These are phyloP conservation scores for Pontederia paniculata DNA, from an alignment of 176 grass and related monocot species.

Conservation along the genomic window DNA sequence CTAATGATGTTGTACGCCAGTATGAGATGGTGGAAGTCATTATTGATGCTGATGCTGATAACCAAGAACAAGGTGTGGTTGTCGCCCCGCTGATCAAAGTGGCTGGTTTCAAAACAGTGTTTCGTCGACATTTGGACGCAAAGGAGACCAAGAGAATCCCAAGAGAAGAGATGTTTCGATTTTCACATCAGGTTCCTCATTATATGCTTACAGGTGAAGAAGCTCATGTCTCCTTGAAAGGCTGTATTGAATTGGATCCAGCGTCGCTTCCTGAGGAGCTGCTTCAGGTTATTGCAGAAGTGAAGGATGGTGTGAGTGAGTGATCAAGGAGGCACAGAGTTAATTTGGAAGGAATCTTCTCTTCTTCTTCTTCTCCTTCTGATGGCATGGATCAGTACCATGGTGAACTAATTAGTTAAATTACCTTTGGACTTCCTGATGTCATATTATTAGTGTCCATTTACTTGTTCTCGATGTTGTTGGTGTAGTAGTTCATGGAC, in stretches of 20 bases:
- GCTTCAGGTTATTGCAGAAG: slow-evolving; percentile 48
- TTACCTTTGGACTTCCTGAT: no score
- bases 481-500: no score
- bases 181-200: slow-evolving; percentile 64
- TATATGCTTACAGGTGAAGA: slow-evolving; percentile 56
- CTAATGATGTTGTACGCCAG: slow-evolving; percentile 46
- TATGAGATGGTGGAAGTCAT: slow-evolving; percentile 59
- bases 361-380: background rate
- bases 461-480: no score
- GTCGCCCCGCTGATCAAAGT: slow-evolving; percentile 52
- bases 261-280: slow-evolving; percentile 51
- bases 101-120: slow-evolving; percentile 59
- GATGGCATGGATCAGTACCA: slow-evolving; percentile 1
- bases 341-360: background rate
- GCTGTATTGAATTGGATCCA: slow-evolving; percentile 63
- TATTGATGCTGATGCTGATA: slow-evolving; percentile 38
- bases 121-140: slow-evolving; percentile 26
- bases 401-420: background rate
- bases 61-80: slow-evolving; percentile 29
- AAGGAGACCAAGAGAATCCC: slow-evolving; percentile 36
- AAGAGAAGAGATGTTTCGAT: slow-evolving; percentile 65
- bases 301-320: slow-evolving; percentile 26
- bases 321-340: background rate
- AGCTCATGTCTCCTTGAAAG: slow-evolving; percentile 47
- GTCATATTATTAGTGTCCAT: no score